phyloP scores from a whole-genome alignment of 495 filamentous ascomycete species.

The Schizothecium vesticola region DNA sequence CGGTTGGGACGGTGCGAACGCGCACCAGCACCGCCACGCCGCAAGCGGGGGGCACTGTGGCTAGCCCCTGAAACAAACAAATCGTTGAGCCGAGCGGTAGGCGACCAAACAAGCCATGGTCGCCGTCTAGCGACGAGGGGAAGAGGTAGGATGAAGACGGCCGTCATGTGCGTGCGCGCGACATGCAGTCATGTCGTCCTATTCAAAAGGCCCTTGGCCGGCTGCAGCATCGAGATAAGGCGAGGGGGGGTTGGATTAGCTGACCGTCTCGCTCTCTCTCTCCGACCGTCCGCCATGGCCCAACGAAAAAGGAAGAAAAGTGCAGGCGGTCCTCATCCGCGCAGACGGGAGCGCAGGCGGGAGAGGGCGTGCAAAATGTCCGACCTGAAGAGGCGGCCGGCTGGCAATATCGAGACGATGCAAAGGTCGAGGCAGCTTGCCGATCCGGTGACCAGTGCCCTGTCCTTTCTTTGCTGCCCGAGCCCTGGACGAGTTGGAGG shows the following conservation, averaged over 20 bases:
- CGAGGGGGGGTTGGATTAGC: neutral
- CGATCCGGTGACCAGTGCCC: slow-evolving; percentile 3
- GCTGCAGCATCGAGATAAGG: slow-evolving; percentile 21
- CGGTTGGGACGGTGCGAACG: neutral
- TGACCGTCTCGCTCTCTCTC: neutral
- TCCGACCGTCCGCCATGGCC: neutral
- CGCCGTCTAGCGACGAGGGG: neutral
- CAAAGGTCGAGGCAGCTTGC: neutral
- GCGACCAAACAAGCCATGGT: neutral
- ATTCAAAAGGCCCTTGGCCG: neutral
- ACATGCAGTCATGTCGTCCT: slow-evolving; percentile 5
- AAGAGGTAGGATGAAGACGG: neutral
- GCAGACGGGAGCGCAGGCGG: neutral
- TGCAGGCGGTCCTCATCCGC: neutral
- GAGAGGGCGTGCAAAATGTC: neutral
- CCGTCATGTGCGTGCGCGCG: slow-evolving; percentile 1
- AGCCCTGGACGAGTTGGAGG: too few relatives aligned
- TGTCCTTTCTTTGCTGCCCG: neutral
- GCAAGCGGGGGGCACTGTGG: neutral
- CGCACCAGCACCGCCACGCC: neutral
- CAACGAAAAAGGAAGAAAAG: neutral
- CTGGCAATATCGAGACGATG: slow-evolving; percentile 7
- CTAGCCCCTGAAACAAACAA: slow-evolving; percentile 1
- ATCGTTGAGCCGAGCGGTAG: neutral
- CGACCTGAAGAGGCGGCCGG: neutral